Base-by-base conservation (phyloP, 2,329 filamentous ascomycete genomes). In the Colletotrichum lini region DNA sequence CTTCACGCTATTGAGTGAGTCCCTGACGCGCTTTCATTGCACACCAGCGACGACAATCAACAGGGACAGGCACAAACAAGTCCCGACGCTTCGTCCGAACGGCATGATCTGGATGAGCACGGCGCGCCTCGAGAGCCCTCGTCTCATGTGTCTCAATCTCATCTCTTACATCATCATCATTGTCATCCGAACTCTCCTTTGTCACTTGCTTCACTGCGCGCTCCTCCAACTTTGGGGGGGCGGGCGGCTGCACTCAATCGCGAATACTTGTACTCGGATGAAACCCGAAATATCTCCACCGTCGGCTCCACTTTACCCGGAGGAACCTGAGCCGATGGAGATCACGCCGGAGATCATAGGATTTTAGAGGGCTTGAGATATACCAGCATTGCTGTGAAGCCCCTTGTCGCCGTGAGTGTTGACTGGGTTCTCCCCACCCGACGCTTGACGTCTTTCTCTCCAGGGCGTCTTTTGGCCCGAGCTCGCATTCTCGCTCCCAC, bases 211-310 rank as follows among this genome's bases (percentile, higher is more conserved):
- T 30, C 26, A 40, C 16, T 42, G 61, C n/a, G 47, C 16, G 42
- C 40, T 68, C 52, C 40, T 68, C 58, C 23, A 59, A 63, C 23
- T 62, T 49, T 58, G 52, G 58, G 58, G 52, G 58, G 53, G 45
- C 35, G 9, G 9, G 35, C 35, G 35, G 35, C 35, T 38, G 35
- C 35, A 38, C 0, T 38, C 57, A 47, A 68, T 30, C 56, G 65
- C 64, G 62, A 68, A 49, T 71, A 47, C 58, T 71, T 58, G 58
- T 71, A 47, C 58, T 71, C 65, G 58, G 68, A 64, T 68, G 68
- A 63, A 71, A 63, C 47, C 65, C 65, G 65, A 71, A 50, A 16
- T 9, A 47, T 21, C 44, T 21, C 68, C 68, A 68, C 58, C 40
- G 9, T 7, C 40, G 47, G 23, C 26, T n/a, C 58, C 58, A 54